Percentiles rank a stretch among this genome's conserved stretches.
These are phyloP conservation scores for Aristolochia californica DNA, from an alignment of 164 flowering plant genomes.

Conservation along the genomic window DNA sequence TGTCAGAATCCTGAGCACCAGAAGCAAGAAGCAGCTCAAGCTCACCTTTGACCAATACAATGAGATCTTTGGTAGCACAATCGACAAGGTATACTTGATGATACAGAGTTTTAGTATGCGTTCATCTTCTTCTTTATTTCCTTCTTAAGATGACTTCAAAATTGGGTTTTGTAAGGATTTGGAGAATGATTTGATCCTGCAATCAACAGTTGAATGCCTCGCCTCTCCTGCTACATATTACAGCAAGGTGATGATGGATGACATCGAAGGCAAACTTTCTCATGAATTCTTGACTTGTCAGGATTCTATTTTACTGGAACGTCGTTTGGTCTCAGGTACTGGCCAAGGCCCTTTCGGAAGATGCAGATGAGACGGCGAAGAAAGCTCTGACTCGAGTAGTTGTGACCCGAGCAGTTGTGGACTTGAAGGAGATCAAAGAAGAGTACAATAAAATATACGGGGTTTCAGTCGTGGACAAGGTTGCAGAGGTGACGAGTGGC, in stretches of 20 bases:
- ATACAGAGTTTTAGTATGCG: neutral
- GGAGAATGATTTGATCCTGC: slow-evolving; percentile 20
- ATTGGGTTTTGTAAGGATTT: slow-evolving; percentile 33
- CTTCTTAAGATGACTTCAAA: too few relatives aligned
- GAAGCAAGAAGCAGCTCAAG: slow-evolving; percentile 73
- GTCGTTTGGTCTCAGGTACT: slow-evolving; percentile 38
- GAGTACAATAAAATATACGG: slow-evolving; percentile 34
- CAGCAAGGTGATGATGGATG: slow-evolving; percentile 30
- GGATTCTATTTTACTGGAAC: too few relatives aligned
- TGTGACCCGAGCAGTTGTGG: slow-evolving; percentile 51
- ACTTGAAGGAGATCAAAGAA: slow-evolving; percentile 47
- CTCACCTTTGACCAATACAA: slow-evolving; percentile 72
- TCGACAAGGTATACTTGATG: slow-evolving; percentile 49
- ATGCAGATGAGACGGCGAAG: slow-evolving; percentile 40
- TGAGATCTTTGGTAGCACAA: slow-evolving; percentile 35
- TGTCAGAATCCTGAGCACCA: slow-evolving; percentile 62
- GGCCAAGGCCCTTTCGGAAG: slow-evolving; percentile 34
- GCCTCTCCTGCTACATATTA: slow-evolving; percentile 45
- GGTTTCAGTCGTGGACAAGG: slow-evolving; percentile 30
- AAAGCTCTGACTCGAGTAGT: slow-evolving; percentile 54
- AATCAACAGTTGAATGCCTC: slow-evolving; percentile 42
- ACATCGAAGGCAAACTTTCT: neutral
- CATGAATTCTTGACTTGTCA: too few relatives aligned
- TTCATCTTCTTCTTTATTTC: too few relatives aligned
- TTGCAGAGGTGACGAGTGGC: slow-evolving; percentile 40